A percentile compares a stretch with the other conserved stretches of the same genome.
These are phyloP conservation scores for Apiospora arundinis DNA, from an alignment of 2,329 filamentous ascomycete species.

Conservation along the genomic window DNA sequence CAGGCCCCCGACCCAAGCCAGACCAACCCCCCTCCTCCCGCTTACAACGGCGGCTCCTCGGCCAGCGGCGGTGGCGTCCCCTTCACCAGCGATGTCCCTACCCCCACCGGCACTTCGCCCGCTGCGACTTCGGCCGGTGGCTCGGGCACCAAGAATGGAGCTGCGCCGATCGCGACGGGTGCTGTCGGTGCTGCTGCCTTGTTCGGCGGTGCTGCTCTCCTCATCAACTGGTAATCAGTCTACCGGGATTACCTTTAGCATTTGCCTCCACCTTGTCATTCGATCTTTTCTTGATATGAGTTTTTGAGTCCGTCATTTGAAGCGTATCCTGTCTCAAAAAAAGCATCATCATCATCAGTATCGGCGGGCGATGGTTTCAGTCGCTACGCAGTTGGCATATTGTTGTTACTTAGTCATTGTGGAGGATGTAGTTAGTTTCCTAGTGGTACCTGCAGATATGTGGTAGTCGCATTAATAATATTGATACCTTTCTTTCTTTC, in stretches of 20 bases:
- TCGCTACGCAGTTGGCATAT: background rate
- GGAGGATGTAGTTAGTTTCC: background rate
- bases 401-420: background rate
- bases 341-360: background rate
- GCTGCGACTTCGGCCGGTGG: slow-evolving; percentile 42
- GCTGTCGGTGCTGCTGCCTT: slow-evolving; percentile 45
- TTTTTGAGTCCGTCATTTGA: background rate
- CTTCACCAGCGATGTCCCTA: slow-evolving; percentile 60
- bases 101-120: slow-evolving; percentile 47
- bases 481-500: background rate
- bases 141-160: slow-evolving; percentile 34
- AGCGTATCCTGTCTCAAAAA: background rate
- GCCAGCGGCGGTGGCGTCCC: slow-evolving; percentile 51
- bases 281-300: background rate
- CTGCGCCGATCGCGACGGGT: slow-evolving; percentile 41
- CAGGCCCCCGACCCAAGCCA: slow-evolving; percentile 49
- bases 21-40: slow-evolving; percentile 52
- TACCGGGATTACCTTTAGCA: background rate
- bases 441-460: background rate
- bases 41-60: slow-evolving; percentile 59
- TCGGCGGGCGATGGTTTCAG: background rate
- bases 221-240: slow-evolving; percentile 31
- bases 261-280: background rate
- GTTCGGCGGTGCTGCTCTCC: slow-evolving; percentile 35
- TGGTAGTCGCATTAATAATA: slow-evolving; percentile 6